These are phyloP conservation scores for Entomortierella beljakovae DNA, from an alignment of 192 early-diverging fungal genomes.

Conservation along the genomic window DNA sequence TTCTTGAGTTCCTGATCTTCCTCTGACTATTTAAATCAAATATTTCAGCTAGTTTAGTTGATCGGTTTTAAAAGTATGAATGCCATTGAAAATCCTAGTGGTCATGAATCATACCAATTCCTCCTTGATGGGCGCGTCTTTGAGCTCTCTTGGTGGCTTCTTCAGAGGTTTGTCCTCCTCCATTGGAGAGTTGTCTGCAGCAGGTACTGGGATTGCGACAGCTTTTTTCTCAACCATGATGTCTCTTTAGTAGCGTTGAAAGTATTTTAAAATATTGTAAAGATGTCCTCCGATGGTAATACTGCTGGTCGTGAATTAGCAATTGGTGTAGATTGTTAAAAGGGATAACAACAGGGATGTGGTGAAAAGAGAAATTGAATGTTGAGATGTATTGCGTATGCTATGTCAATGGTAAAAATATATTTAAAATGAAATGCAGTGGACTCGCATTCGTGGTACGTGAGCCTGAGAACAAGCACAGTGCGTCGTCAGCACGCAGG, in stretches of 20 bases:
- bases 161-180: conserved; percentile 56
- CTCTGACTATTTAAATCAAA: conserved; percentile 78
- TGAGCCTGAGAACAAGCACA: background rate
- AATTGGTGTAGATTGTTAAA: background rate
- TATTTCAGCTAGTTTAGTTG: background rate
- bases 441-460: background rate
- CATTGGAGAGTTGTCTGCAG: conserved; percentile 54
- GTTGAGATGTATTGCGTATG: background rate
- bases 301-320: background rate
- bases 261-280: background rate
- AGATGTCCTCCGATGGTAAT: background rate
- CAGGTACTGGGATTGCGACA: conserved; percentile 47
- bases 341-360: background rate
- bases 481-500: too few species aligned
- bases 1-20: conserved; percentile 94
- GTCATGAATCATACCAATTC: conserved; percentile 27
- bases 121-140: conserved; percentile 53
- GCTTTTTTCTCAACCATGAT: conserved; percentile 53
- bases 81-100: background rate
- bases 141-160: conserved; percentile 54
- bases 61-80: background rate
- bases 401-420: background rate
- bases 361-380: background rate
- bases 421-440: too few species aligned
- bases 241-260: background rate